These are phyloP conservation scores for Leishmania turanica DNA, from an alignment of 208 protist species.

Conservation along the genomic window DNA sequence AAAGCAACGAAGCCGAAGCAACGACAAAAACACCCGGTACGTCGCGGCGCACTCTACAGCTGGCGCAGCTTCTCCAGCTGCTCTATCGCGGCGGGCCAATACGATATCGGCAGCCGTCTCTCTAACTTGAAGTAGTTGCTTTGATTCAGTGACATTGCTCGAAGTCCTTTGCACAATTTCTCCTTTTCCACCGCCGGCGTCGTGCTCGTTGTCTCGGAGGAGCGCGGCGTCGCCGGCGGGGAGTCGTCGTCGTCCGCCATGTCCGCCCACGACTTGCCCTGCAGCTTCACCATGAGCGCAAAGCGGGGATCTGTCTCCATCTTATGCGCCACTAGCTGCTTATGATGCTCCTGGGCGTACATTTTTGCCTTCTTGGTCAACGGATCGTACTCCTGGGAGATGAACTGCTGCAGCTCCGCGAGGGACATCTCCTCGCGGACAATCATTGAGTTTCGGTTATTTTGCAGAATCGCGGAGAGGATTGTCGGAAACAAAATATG, in stretches of 20 bases:
- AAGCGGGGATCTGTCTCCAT: slow-evolving; percentile 36
- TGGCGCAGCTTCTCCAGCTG: slow-evolving; percentile 47
- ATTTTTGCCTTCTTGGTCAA: slow-evolving; percentile 74
- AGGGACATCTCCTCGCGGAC: slow-evolving; percentile 75
- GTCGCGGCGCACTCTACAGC: neutral
- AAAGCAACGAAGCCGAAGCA: neutral
- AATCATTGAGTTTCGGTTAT: slow-evolving; percentile 59
- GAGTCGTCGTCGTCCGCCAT: slow-evolving; percentile 46
- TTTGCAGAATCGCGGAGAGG: slow-evolving; percentile 52
- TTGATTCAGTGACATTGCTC: slow-evolving; percentile 31
- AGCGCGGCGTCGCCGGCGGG: slow-evolving; percentile 19
- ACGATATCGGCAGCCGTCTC: slow-evolving; percentile 67
- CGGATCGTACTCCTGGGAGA: slow-evolving; percentile 68
- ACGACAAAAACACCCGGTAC: neutral
- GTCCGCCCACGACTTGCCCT: slow-evolving; percentile 52
- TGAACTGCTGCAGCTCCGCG: slow-evolving; percentile 51
- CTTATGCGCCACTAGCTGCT: slow-evolving; percentile 48
- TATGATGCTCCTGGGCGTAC: slow-evolving; percentile 64
- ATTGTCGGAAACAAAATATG: slow-evolving; percentile 88
- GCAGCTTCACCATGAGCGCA: slow-evolving; percentile 32
- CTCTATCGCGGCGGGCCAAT: slow-evolving; percentile 69
- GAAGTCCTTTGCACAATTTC: slow-evolving; percentile 60
- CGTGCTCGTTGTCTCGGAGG: slow-evolving; percentile 36
- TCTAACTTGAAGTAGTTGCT: slow-evolving; percentile 69
- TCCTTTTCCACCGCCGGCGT: slow-evolving; percentile 72